A percentile compares a stretch with the other conserved stretches of the same genome.
Evolutionary conservation across 257 asterid genomes (phyloP).

Genomic region (Schizonepeta tenuifolia): DNA sequence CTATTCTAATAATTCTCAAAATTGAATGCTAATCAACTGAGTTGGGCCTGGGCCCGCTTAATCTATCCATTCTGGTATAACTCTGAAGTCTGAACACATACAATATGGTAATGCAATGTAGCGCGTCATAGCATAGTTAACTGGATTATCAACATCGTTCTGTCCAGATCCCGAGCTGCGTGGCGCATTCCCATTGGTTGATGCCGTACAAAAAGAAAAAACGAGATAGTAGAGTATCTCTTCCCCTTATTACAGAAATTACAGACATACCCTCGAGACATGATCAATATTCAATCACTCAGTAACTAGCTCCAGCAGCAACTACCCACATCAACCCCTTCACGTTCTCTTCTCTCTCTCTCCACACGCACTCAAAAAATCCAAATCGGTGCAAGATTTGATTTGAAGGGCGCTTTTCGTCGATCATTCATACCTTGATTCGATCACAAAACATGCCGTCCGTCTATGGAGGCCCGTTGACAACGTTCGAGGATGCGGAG

Average conservation of each 20-base stretch:
- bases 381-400: slow-evolving; percentile 34
- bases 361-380: slow-evolving; percentile 30
- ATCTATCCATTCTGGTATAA: neutral
- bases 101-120: neutral
- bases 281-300: slow-evolving; percentile 28
- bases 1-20: too few relatives aligned
- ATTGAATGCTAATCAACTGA: neutral
- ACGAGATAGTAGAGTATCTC: slow-evolving; percentile 5
- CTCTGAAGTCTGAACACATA: neutral
- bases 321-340: slow-evolving; percentile 40
- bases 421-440: slow-evolving; percentile 39
- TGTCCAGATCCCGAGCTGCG: neutral
- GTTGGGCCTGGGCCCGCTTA: neutral
- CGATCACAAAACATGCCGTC: slow-evolving; percentile 63
- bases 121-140: neutral
- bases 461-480: slow-evolving; percentile 70
- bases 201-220: neutral
- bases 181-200: slow-evolving; percentile 25
- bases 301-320: slow-evolving; percentile 30
- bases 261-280: slow-evolving; percentile 14
- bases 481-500: slow-evolving; percentile 98
- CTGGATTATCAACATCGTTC: neutral
- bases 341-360: slow-evolving; percentile 36
- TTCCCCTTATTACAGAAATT: neutral
- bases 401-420: slow-evolving; percentile 21